Conservation (phyloP, 2,329 filamentous ascomycete genomes). For the Fusarium clavum region DNA sequence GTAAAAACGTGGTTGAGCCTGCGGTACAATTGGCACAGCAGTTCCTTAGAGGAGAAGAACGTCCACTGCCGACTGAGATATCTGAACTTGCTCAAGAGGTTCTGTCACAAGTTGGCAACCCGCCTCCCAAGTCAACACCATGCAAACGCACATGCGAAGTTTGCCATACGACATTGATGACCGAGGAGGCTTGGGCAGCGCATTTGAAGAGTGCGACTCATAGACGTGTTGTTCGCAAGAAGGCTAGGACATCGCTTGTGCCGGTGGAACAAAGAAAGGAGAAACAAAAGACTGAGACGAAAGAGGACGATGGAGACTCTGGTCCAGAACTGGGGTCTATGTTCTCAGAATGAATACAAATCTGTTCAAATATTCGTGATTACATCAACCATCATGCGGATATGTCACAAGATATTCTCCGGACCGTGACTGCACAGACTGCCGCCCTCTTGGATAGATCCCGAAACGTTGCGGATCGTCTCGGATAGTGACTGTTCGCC, state of each 20-base stretch:
- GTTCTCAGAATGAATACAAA: slow-evolving; percentile 40
- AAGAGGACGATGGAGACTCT: slow-evolving; percentile 34
- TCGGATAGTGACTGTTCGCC: neutral
- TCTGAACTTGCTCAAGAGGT: slow-evolving; percentile 64
- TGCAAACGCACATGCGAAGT: slow-evolving; percentile 74
- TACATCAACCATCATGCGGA: neutral
- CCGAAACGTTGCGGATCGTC: neutral
- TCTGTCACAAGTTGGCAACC: slow-evolving; percentile 62
- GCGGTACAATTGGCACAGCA: slow-evolving; percentile 70
- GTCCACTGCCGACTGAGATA: slow-evolving; percentile 63
- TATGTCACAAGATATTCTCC: neutral
- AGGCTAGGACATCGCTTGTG: slow-evolving; percentile 54
- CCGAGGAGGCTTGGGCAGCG: slow-evolving; percentile 60
- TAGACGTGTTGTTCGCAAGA: slow-evolving; percentile 50
- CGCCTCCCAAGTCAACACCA: slow-evolving; percentile 64
- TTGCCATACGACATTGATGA: slow-evolving; percentile 74
- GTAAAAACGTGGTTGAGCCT: slow-evolving; percentile 70
- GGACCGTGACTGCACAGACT: neutral
- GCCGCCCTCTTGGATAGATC: neutral
- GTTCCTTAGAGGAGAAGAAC: slow-evolving; percentile 70
- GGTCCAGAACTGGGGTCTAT: slow-evolving; percentile 47
- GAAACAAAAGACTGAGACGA: slow-evolving; percentile 7
- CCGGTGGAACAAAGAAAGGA: slow-evolving; percentile 40
- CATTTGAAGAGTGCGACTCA: slow-evolving; percentile 55
- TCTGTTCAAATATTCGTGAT: neutral